Percentiles rank a stretch among this genome's conserved stretches.
Evolutionary conservation across 2,329 filamentous ascomycete species (phyloP).

Genomic region (Xylariaceae sp.): DNA sequence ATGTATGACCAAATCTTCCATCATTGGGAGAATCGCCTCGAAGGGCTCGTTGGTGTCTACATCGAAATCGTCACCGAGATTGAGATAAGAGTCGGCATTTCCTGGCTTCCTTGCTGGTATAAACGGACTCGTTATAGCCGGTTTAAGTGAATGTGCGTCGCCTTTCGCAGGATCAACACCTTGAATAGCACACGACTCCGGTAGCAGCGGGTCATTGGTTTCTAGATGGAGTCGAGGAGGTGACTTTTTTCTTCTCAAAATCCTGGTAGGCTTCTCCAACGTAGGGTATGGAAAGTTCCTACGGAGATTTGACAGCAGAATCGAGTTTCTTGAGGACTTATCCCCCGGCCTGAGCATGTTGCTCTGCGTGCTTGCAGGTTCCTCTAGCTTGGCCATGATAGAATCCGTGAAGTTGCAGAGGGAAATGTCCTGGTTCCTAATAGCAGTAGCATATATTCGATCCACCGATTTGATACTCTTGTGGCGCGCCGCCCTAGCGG

Average conservation of each 20-base stretch:
- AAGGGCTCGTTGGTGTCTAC: slow-evolving; percentile 27
- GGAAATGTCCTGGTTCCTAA: slow-evolving; percentile 26
- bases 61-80: slow-evolving; percentile 16
- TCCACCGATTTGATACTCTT: slow-evolving; percentile 26
- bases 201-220: slow-evolving; percentile 10
- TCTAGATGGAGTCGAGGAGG: slow-evolving; percentile 25
- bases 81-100: slow-evolving; percentile 15
- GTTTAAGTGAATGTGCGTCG: slow-evolving; percentile 22
- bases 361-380: neutral
- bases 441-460: slow-evolving; percentile 23
- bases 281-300: slow-evolving; percentile 19
- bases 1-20: slow-evolving; percentile 53
- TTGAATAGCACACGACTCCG: slow-evolving; percentile 19
- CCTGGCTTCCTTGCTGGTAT: slow-evolving; percentile 38
- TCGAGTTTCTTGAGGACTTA: slow-evolving; percentile 8
- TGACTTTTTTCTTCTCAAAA: slow-evolving; percentile 22
- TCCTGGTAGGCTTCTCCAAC: slow-evolving; percentile 22
- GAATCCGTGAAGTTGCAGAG: slow-evolving; percentile 20
- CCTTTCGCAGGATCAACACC: slow-evolving; percentile 24
- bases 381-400: slow-evolving; percentile 2
- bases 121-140: slow-evolving; percentile 31
- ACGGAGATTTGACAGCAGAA: slow-evolving; percentile 22
- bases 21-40: slow-evolving; percentile 45
- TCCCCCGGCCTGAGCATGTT: neutral
- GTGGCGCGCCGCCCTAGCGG: slow-evolving; percentile 14